Conservation (phyloP, 768 basidiomycete genomes). For the Amanita brunnescens region DNA sequence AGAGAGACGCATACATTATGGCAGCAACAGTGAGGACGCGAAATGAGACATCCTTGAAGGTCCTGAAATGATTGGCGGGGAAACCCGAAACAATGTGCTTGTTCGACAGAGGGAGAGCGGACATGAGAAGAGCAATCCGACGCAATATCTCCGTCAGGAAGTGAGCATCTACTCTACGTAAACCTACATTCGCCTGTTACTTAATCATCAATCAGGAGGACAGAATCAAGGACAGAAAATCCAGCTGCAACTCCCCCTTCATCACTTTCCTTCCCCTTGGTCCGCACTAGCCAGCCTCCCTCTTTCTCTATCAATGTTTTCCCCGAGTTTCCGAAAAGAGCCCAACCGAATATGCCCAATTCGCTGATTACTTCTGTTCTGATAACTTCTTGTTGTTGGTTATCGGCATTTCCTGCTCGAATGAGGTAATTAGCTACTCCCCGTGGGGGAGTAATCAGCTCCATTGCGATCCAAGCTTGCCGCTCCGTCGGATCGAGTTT, state of each 20-base stretch:
- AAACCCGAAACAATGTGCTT: background rate
- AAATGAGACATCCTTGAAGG: conserved; percentile 7
- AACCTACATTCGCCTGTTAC: no score
- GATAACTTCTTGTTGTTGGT: conserved; percentile 33
- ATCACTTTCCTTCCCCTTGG: conserved; percentile 84
- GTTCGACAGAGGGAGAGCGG: background rate
- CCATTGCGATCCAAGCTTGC: conserved; percentile 94
- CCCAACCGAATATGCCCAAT: conserved; percentile 88
- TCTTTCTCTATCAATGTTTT: conserved; percentile 47
- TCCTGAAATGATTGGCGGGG: background rate
- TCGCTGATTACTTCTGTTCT: conserved; percentile 76
- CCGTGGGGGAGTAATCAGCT: conserved; percentile 73
- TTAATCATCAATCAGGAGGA: conserved; percentile 44
- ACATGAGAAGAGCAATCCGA: background rate
- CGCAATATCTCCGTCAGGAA: no score
- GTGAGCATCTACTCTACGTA: no score
- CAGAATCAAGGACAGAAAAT: conserved; percentile 66
- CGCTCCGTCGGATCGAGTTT: conserved; percentile 49
- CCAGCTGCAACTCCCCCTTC: conserved; percentile 90
- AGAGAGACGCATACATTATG: conserved; percentile 11
- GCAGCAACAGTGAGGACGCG: conserved; percentile 7
- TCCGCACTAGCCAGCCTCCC: conserved; percentile 79
- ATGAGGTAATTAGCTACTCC: conserved; percentile 67
- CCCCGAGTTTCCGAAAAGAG: conserved; percentile 51
- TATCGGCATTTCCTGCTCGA: conserved; percentile 47